Evolutionary conservation across 2,329 filamentous ascomycete species (phyloP).

Genomic region (Malbranchea zuffiana): DNA sequence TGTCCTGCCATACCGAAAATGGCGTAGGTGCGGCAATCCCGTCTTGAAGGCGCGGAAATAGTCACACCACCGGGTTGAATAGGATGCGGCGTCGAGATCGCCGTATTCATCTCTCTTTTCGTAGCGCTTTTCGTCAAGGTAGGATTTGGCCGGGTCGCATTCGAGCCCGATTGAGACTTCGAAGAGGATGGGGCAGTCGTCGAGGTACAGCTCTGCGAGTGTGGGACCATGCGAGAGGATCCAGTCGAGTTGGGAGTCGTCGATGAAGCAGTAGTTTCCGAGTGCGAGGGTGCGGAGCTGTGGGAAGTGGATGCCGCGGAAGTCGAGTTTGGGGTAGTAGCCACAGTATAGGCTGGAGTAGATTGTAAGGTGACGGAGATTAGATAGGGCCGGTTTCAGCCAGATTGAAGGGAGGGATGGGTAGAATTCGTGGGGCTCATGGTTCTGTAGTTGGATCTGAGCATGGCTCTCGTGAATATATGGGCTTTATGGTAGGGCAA

Average conservation of each 20-base stretch:
- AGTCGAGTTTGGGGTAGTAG: constrained; percentile 32
- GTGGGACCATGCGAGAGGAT: constrained; percentile 31
- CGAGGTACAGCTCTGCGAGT: constrained; percentile 34
- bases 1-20: constrained; percentile 16
- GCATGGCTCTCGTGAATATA: too few species aligned
- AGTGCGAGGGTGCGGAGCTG: constrained; percentile 32
- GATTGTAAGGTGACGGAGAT: constrained; percentile 31
- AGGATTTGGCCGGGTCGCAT: not conserved
- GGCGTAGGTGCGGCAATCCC: constrained; percentile 14
- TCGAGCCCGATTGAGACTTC: constrained; percentile 9
- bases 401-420: constrained; percentile 9
- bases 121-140: not conserved
- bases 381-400: constrained; percentile 9
- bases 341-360: constrained; percentile 32
- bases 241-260: constrained; percentile 41
- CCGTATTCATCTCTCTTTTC: not conserved
- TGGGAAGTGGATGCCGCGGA: constrained; percentile 28
- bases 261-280: constrained; percentile 34
- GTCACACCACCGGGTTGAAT: constrained; percentile 17
- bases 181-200: constrained; percentile 32
- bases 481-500: too few species aligned
- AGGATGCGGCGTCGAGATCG: constrained; percentile 4
- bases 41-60: constrained; percentile 17
- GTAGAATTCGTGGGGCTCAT: too few species aligned
- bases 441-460: too few species aligned